These are phyloP conservation scores for Pseudozyma sp. DNA, from an alignment of 1,284 basidiomycete genomes.

Conservation along the genomic window DNA sequence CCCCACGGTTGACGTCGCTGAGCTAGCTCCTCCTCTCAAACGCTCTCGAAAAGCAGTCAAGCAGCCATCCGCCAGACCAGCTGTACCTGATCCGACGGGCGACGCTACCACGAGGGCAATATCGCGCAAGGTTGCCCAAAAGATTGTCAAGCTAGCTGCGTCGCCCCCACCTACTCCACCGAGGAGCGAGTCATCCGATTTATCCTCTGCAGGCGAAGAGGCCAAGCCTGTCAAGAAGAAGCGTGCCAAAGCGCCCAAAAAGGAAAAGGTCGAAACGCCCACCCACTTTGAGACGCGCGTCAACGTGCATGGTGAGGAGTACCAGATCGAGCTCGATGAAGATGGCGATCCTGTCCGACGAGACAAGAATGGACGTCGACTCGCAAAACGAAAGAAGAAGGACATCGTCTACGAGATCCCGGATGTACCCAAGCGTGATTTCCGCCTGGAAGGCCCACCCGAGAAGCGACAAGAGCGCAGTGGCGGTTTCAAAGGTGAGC, in stretches of 20 bases:
- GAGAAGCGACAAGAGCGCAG: slow-evolving; percentile 36
- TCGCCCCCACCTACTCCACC: slow-evolving; percentile 27
- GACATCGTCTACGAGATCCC: slow-evolving; percentile 79
- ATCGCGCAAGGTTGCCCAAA: slow-evolving; percentile 19
- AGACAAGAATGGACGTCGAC: slow-evolving; percentile 69
- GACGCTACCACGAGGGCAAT: slow-evolving; percentile 10
- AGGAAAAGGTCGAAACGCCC: slow-evolving; percentile 32
- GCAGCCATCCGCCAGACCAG: not conserved
- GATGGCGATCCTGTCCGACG: slow-evolving; percentile 62
- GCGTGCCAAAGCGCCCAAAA: slow-evolving; percentile 27
- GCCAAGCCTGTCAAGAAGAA: slow-evolving; percentile 21
- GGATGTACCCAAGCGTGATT: slow-evolving; percentile 66
- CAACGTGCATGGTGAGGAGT: slow-evolving; percentile 49
- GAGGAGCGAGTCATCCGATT: slow-evolving; percentile 16
- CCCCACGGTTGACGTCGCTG: not conserved
- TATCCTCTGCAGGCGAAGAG: slow-evolving; percentile 20
- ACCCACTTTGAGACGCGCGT: slow-evolving; percentile 40
- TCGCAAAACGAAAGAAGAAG: slow-evolving; percentile 73
- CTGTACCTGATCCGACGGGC: not conserved
- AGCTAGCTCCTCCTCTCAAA: slow-evolving; percentile 16
- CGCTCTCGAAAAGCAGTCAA: slow-evolving; percentile 15
- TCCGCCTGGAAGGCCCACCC: slow-evolving; percentile 49
- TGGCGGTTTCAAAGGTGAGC: slow-evolving; percentile 43
- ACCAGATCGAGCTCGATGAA: slow-evolving; percentile 49
- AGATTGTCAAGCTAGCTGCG: slow-evolving; percentile 19